Conservation (phyloP, 2,329 filamentous ascomycete genomes). For the Cadophora gregata region DNA sequence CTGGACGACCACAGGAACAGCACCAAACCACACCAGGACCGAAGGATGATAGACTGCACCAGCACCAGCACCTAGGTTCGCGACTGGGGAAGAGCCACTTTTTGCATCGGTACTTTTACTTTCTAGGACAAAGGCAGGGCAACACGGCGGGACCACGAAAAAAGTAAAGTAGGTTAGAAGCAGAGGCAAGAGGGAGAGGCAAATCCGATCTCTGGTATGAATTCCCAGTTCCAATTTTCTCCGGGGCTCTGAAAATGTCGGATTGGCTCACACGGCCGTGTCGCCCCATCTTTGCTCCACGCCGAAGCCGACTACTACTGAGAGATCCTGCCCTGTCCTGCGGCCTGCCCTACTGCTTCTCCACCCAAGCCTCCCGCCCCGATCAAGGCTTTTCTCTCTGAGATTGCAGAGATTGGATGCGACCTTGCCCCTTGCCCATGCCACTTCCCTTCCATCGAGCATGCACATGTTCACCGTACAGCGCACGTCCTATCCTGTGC, state of each 20-base stretch:
- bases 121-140: neutral
- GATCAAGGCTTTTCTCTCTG: constrained; percentile 18
- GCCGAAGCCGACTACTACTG: too few species aligned
- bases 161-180: neutral
- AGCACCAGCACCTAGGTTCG: neutral
- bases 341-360: neutral
- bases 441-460: neutral
- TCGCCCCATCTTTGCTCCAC: constrained; percentile 7
- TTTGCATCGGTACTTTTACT: neutral
- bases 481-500: constrained; percentile 9
- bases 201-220: neutral
- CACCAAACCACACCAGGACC: too few species aligned
- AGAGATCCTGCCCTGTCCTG: too few species aligned
- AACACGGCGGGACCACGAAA: neutral
- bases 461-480: constrained; percentile 11
- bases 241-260: neutral
- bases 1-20: neutral
- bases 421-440: neutral
- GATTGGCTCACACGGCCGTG: constrained; percentile 1
- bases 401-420: constrained; percentile 16
- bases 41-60: neutral
- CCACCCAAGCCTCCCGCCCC: constrained; percentile 15
- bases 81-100: neutral
- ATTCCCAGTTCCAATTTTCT: neutral
- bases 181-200: neutral